Conservation (phyloP, 495 filamentous ascomycete genomes). For the Hypoxylon fragiforme region DNA sequence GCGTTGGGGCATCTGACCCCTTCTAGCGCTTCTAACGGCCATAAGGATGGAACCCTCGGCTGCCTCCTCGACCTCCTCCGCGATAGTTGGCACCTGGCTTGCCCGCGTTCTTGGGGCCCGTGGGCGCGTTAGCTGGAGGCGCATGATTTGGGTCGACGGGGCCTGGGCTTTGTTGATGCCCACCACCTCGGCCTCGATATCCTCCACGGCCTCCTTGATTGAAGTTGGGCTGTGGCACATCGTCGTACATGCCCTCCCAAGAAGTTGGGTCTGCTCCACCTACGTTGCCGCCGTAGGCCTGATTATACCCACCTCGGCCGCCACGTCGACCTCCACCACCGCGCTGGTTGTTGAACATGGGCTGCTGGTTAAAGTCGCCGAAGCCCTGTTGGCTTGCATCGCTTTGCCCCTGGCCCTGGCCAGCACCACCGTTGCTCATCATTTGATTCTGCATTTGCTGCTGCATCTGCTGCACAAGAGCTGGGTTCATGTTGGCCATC, state of each 20-base stretch:
- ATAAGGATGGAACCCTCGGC: constrained; percentile 83
- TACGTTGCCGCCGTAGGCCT: constrained; percentile 33
- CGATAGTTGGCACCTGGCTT: constrained; percentile 93
- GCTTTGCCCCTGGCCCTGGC: constrained; percentile 42
- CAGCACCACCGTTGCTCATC: constrained; percentile 52
- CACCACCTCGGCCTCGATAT: constrained; percentile 42
- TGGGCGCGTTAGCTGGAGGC: constrained; percentile 91
- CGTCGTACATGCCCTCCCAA: constrained; percentile 99
- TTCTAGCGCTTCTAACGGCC: constrained; percentile 30
- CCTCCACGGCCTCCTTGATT: constrained; percentile 61
- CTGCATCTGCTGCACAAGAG: constrained; percentile 87
- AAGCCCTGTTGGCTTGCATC: constrained; percentile 37
- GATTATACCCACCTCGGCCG: constrained; percentile 38
- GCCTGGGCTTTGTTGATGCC: constrained; percentile 42
- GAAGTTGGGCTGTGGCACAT: constrained; percentile 85
- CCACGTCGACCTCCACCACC: constrained; percentile 41
- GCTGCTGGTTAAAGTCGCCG: constrained; percentile 78
- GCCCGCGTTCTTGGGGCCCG: constrained; percentile 93
- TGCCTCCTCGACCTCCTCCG: constrained; percentile 82
- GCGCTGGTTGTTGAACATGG: constrained; percentile 81
- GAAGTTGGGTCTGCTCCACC: constrained; percentile 61
- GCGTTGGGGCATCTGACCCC: neutral
- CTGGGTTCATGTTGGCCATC: constrained; percentile 69
- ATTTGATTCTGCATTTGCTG: constrained; percentile 76
- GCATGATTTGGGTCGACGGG: constrained; percentile 54